Evolutionary conservation across 352 stramenopile genomes (phyloP).

Genomic region (Pythium graminicola): DNA sequence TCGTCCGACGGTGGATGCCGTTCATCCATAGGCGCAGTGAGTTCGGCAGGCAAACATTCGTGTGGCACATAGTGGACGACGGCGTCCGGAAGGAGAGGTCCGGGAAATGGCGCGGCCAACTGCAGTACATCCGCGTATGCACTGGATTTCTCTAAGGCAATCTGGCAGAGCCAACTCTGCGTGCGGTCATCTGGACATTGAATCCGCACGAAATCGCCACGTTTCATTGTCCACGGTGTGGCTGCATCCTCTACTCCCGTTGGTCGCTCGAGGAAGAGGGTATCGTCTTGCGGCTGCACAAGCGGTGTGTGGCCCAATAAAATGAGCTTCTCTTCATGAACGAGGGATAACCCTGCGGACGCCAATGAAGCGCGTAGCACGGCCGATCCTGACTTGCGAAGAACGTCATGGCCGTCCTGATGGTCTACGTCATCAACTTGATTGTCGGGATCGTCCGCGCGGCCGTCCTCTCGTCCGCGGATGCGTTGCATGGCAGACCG

Average conservation of each 20-base stretch:
- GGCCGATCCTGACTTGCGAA: background rate
- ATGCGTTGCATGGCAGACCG: conserved; percentile 18
- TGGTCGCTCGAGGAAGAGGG: conserved; percentile 19
- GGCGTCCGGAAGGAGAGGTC: conserved; percentile 16
- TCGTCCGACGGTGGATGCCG: background rate
- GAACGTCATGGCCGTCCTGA: background rate
- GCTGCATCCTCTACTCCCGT: background rate
- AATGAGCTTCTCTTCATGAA: conserved; percentile 14
- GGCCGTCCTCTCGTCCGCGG: conserved; percentile 5
- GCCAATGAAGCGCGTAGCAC: conserved; percentile 11
- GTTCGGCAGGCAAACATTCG: conserved; percentile 15
- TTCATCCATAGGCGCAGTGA: conserved; percentile 2
- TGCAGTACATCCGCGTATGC: conserved; percentile 18
- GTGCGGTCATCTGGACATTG: conserved; percentile 14
- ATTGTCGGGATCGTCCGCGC: background rate
- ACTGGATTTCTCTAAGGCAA: conserved; percentile 13
- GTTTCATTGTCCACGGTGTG: conserved; percentile 2
- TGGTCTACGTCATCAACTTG: background rate
- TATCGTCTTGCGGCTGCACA: conserved; percentile 22
- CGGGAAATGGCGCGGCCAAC: conserved; percentile 18
- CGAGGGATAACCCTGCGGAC: conserved; percentile 4
- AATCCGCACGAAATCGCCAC: conserved; percentile 22
- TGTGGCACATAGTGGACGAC: conserved; percentile 20
- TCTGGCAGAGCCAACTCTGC: conserved; percentile 21
- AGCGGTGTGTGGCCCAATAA: conserved; percentile 19